Conservation (phyloP, 2,329 filamentous ascomycete genomes). For the Colletotrichum incanum region DNA sequence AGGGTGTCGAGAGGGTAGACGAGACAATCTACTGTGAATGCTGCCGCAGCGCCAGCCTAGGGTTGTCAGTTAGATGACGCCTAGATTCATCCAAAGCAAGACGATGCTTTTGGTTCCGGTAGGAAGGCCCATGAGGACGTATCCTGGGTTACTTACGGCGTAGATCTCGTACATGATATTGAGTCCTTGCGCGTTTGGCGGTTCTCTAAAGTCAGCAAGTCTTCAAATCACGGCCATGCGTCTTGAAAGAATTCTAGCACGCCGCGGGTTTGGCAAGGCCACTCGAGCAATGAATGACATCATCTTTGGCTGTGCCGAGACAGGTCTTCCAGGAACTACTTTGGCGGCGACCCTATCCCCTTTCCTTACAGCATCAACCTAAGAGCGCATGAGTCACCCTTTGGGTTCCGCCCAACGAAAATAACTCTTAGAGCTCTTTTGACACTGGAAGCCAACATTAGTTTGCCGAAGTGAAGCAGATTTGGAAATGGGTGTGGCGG, state of each 20-base stretch:
- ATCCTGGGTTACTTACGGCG: slow-evolving; percentile 26
- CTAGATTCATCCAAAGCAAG: not conserved
- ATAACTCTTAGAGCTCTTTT: not conserved
- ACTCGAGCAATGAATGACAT: slow-evolving; percentile 16
- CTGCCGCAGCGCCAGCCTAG: slow-evolving; percentile 87
- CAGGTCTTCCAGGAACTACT: not conserved
- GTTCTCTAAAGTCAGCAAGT: no score
- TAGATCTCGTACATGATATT: slow-evolving; percentile 44
- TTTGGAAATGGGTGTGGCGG: not conserved
- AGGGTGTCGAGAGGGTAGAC: slow-evolving; percentile 92
- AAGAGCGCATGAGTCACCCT: not conserved
- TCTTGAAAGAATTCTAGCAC: not conserved
- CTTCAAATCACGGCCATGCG: not conserved
- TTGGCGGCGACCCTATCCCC: no score
- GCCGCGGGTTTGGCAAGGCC: not conserved
- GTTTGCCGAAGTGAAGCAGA: not conserved
- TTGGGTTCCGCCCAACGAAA: rapidly evolving
- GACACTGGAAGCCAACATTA: not conserved
- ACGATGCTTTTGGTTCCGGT: not conserved
- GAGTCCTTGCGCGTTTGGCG: not conserved
- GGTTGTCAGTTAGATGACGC: not conserved
- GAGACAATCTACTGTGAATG: slow-evolving; percentile 87
- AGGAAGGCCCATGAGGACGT: no score
- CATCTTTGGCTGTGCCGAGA: not conserved
- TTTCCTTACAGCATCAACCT: no score